Conservation (phyloP, 352 stramenopile genomes). For the Globisporangium emineosum region DNA sequence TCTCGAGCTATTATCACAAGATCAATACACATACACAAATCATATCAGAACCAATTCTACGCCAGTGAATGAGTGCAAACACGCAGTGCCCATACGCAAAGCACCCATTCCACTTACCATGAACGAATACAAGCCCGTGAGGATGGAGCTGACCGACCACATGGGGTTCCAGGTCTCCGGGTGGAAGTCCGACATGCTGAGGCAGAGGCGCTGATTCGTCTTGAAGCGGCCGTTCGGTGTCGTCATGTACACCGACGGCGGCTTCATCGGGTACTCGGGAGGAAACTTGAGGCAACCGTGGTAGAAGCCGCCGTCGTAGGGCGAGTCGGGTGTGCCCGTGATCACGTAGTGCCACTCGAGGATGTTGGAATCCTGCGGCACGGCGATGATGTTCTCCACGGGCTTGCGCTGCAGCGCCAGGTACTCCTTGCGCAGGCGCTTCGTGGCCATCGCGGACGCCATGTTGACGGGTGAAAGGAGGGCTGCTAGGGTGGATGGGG, state of each 20-base stretch:
- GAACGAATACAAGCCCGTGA: constrained; percentile 95
- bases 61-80: neutral
- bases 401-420: constrained; percentile 88
- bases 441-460: constrained; percentile 82
- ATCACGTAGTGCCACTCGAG: constrained; percentile 97
- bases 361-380: constrained; percentile 92
- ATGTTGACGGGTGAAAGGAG: constrained; percentile 22
- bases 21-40: neutral
- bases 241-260: constrained; percentile 93
- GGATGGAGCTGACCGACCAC: constrained; percentile 94
- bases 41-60: constrained; percentile 5
- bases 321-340: constrained; percentile 53
- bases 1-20: constrained; percentile 49
- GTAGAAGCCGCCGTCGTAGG: constrained; percentile 91
- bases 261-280: constrained; percentile 95
- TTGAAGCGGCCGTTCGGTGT: constrained; percentile 95
- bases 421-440: constrained; percentile 93
- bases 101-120: constrained; percentile 51
- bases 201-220: constrained; percentile 91
- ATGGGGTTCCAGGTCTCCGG: constrained; percentile 96
- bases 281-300: constrained; percentile 92
- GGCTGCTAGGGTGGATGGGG: neutral
- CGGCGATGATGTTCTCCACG: constrained; percentile 87
- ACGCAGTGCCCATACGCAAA: neutral
- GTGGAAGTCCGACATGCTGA: constrained; percentile 96